phyloP scores from a whole-genome alignment of 192 early-diverging fungal species.

The Umbelopsis ramanniana region DNA sequence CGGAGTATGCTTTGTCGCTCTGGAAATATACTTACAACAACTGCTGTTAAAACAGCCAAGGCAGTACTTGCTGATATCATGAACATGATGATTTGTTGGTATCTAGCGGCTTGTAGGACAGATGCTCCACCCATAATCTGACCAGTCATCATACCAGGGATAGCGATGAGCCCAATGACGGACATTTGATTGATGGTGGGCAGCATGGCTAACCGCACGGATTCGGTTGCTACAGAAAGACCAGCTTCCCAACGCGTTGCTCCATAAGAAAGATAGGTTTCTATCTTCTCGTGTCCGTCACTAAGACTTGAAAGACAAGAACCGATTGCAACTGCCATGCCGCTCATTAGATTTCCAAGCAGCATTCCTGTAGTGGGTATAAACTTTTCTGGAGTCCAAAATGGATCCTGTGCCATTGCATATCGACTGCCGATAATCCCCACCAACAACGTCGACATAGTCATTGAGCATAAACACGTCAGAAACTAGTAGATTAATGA shows the following conservation, averaged over 20 bases:
- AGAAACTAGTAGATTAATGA: constrained; percentile 44
- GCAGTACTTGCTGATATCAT: constrained; percentile 79
- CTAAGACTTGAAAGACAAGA: constrained; percentile 61
- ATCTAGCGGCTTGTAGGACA: constrained; percentile 78
- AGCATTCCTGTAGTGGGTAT: constrained; percentile 92
- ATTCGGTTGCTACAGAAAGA: constrained; percentile 71
- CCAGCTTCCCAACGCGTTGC: constrained; percentile 86
- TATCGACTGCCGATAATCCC: constrained; percentile 66
- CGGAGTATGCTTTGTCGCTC: not conserved
- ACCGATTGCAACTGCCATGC: constrained; percentile 71
- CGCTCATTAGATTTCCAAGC: constrained; percentile 79
- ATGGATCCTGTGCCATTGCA: constrained; percentile 74
- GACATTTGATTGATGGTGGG: constrained; percentile 86
- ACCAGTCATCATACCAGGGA: constrained; percentile 90
- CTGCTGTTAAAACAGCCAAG: constrained; percentile 58
- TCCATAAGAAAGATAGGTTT: constrained; percentile 68
- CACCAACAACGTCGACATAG: constrained; percentile 53
- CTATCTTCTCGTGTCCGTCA: constrained; percentile 32
- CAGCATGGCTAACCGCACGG: constrained; percentile 73
- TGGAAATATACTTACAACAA: constrained; percentile 42
- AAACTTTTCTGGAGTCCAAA: constrained; percentile 75
- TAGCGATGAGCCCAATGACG: constrained; percentile 84
- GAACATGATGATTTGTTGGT: constrained; percentile 87
- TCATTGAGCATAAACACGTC: constrained; percentile 53
- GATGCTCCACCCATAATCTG: constrained; percentile 83